These are phyloP conservation scores for Termitomyces sp. DNA, from an alignment of 768 basidiomycete species.

Conservation along the genomic window DNA sequence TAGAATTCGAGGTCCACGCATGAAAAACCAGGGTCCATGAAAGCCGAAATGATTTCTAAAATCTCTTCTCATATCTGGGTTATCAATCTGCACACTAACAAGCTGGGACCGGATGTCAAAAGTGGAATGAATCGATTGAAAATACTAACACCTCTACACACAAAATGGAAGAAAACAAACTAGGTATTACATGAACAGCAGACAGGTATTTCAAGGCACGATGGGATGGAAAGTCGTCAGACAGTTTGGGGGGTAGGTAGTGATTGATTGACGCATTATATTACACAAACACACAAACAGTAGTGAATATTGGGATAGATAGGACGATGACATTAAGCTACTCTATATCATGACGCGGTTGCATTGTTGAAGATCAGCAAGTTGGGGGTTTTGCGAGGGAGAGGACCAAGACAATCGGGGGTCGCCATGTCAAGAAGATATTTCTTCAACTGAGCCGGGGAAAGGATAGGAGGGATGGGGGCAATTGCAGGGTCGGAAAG, in stretches of 20 bases:
- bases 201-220: background rate
- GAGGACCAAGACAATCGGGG: conserved; percentile 38
- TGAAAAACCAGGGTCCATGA: no score
- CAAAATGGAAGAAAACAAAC: background rate
- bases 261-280: conserved; percentile 2
- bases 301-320: conserved; percentile 1
- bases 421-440: conserved; percentile 62
- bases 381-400: conserved; percentile 57
- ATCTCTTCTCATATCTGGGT: no score
- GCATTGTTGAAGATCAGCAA: conserved; percentile 79
- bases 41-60: no score
- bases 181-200: background rate
- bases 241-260: background rate
- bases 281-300: conserved; percentile 3
- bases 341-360: conserved; percentile 26
- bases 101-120: no score
- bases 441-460: conserved; percentile 71
- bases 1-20: no score
- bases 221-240: background rate
- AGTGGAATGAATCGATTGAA: no score
- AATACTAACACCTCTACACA: no score
- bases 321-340: conserved; percentile 5
- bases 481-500: conserved; percentile 36
- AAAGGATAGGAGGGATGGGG: conserved; percentile 42
- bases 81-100: no score